phyloP scores from a whole-genome alignment of 1,284 basidiomycete genomes.

The Cryptococcus wingfieldii region DNA sequence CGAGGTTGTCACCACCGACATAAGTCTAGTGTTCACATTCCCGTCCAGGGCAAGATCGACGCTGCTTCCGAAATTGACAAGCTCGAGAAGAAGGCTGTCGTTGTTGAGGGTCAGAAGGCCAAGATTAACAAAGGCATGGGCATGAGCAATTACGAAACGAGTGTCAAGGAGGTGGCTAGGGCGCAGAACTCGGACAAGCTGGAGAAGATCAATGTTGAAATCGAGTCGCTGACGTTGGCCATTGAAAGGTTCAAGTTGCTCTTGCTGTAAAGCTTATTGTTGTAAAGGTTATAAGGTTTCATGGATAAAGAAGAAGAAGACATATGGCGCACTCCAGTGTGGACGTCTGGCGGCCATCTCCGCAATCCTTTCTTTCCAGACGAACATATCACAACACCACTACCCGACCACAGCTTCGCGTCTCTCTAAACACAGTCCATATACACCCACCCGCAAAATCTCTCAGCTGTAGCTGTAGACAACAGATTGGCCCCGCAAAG shows the following conservation, averaged over 20 bases:
- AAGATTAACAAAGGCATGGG: slow-evolving; percentile 72
- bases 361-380: too few relatives aligned
- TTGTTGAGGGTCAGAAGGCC: slow-evolving; percentile 64
- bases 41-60: slow-evolving; percentile 84
- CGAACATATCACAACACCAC: too few relatives aligned
- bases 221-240: slow-evolving; percentile 43
- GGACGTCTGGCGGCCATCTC: too few relatives aligned
- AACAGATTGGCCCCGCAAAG: too few relatives aligned
- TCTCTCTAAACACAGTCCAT: too few relatives aligned
- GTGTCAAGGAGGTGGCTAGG: slow-evolving; percentile 72
- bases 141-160: slow-evolving; percentile 70
- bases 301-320: too few relatives aligned
- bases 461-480: too few relatives aligned
- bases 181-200: slow-evolving; percentile 65
- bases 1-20: slow-evolving; percentile 67
- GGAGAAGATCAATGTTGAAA: slow-evolving; percentile 45
- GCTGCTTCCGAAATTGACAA: slow-evolving; percentile 78
- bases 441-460: too few relatives aligned
- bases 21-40: slow-evolving; percentile 74
- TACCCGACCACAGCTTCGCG: too few relatives aligned
- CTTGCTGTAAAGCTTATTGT: too few relatives aligned
- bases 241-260: slow-evolving; percentile 48
- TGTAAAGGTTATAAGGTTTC: too few relatives aligned
- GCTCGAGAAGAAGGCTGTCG: slow-evolving; percentile 76
- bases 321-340: too few relatives aligned